Evolutionary conservation across 2,329 filamentous ascomycete genomes (phyloP).

Genomic region (Chaetomiaceae sp.): DNA sequence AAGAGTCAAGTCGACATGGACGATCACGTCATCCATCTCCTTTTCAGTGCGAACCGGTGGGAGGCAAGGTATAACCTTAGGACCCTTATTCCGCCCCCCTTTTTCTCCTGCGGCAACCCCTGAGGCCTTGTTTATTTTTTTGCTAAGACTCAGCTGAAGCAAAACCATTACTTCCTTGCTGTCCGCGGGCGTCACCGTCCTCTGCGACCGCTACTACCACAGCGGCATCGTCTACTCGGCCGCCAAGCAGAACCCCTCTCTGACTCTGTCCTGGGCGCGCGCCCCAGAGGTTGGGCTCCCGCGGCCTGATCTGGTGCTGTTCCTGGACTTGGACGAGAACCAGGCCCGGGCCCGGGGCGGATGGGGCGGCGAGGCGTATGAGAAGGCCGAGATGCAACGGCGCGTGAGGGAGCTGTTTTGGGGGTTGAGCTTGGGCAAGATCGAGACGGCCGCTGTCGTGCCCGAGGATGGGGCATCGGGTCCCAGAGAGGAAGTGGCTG

Average conservation of each 20-base stretch:
- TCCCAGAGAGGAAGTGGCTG: constrained; percentile 15
- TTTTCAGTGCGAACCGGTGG: constrained; percentile 91
- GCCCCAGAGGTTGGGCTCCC: constrained; percentile 82
- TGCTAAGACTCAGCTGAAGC: constrained; percentile 30
- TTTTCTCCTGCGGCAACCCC: neutral
- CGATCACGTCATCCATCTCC: constrained; percentile 82
- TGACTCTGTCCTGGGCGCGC: constrained; percentile 75
- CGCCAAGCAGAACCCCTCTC: constrained; percentile 69
- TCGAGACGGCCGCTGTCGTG: constrained; percentile 31
- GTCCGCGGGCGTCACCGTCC: constrained; percentile 63
- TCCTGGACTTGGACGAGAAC: constrained; percentile 73
- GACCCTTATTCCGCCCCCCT: neutral
- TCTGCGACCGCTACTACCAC: constrained; percentile 94
- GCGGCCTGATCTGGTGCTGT: constrained; percentile 79
- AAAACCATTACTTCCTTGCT: constrained; percentile 52
- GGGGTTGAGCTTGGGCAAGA: constrained; percentile 45
- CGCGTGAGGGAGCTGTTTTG: constrained; percentile 72
- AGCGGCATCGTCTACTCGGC: constrained; percentile 90
- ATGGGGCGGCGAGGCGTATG: constrained; percentile 85
- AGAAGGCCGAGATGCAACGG: constrained; percentile 76
- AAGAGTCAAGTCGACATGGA: constrained; percentile 67
- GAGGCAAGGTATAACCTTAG: constrained; percentile 56
- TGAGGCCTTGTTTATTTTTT: neutral
- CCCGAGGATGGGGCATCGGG: constrained; percentile 13
- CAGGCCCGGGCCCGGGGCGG: constrained; percentile 73